Evolutionary conservation across 345 rosid species (phyloP), one percentile per base, ranked within the genome.

Genomic region (Pseudoturritis turrita): DNA sequence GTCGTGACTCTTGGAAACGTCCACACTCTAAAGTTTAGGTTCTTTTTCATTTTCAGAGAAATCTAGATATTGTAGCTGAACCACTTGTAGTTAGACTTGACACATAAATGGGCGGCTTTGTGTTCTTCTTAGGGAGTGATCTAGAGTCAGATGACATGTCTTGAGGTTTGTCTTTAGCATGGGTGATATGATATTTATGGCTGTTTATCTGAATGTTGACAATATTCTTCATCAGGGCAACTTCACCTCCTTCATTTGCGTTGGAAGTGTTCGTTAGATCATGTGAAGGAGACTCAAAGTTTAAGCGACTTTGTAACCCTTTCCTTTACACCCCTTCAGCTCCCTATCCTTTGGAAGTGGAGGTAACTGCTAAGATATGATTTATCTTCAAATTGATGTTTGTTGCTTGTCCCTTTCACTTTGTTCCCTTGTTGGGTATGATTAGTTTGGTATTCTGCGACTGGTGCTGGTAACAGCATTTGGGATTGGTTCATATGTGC

Each of bases 231-330:
- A 61, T 47, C 81, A 95, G 99, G 86, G 99, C 96, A 7, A 95
- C 99, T 60, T 89, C 89, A 50, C 99, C 99, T 56, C 97, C 96
- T 65, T 95, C 99, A 28, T 95, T 95, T 87, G 99, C 99, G 70
- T 79, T 95, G 87, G 99, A 95, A 81, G 97, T 89, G 17, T 95
- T 95, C 74, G 99, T 91, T 68, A 90, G 85, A 74, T n/a, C n/a
- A n/a, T 92, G 95, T 41, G 92, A 86, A 79, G 96, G 96, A 51
- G 99, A 95, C 81, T 84, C 96, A 51, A 87, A 91, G 73, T 95
- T 95, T 78, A 88, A 96, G 81, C 97, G 99, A 77, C 96, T 95
- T 36, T 95, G 97, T 79, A 96, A 91, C 68, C 97, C 99, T 19
- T 91, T 95, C 77, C 83, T 95, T 41, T 95, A 88, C 85, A 87